Conservation (phyloP, 2,329 filamentous ascomycete species). For the Pyrenophora graminea region DNA sequence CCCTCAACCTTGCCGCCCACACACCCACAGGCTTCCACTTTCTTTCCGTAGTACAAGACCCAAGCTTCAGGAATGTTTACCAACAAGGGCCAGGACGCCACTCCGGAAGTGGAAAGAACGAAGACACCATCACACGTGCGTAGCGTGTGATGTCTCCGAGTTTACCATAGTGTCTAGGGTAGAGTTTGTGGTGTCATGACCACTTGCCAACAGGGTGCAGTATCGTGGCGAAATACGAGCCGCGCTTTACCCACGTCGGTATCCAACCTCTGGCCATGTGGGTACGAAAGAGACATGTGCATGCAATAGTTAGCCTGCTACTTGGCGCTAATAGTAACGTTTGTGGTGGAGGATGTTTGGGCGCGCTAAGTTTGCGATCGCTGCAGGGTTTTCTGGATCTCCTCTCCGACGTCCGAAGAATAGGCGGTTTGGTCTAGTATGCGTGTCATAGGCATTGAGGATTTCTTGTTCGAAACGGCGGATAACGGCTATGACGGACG, state of each 20-base stretch:
- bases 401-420: conserved; percentile 13
- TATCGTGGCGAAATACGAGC: conserved; percentile 4
- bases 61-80: too few species aligned
- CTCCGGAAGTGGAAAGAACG: too few species aligned
- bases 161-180: too few species aligned
- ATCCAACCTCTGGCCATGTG: background rate
- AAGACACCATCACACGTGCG: too few species aligned
- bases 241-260: background rate
- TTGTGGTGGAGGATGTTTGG: background rate
- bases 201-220: background rate
- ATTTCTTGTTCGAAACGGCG: background rate
- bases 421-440: background rate
- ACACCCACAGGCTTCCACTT: too few species aligned
- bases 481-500: background rate
- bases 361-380: conserved; percentile 1
- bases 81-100: too few species aligned
- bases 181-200: too few species aligned
- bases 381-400: conserved; percentile 12
- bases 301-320: too few species aligned
- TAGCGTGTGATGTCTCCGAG: too few species aligned
- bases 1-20: too few species aligned
- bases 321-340: too few species aligned
- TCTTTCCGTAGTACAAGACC: too few species aligned
- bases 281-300: background rate
- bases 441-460: conserved; percentile 2